Percentiles rank a stretch among this genome's conserved stretches.
Conservation (phyloP, 345 rosid genomes). For the Excoecaria agallocha region DNA sequence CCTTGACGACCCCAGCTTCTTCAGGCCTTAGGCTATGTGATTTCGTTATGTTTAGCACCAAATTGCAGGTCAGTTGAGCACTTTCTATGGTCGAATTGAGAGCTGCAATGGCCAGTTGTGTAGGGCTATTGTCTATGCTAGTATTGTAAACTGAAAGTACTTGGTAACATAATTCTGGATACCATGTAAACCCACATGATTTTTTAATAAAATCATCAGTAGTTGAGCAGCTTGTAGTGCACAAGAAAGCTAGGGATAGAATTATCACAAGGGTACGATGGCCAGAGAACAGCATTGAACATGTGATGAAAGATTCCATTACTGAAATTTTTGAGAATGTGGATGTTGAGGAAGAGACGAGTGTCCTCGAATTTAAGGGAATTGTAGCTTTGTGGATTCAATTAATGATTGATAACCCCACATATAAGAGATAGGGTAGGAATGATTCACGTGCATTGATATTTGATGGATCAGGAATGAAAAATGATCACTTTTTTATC, state of each 20-base stretch:
- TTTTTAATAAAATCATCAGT: slow-evolving; percentile 18
- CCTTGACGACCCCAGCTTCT: slow-evolving; percentile 33
- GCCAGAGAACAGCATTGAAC: neutral
- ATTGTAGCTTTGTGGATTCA: no score
- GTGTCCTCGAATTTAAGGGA: no score
- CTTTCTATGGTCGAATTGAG: slow-evolving; percentile 28
- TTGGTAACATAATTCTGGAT: slow-evolving; percentile 37
- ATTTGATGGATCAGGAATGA: no score
- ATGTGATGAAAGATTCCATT: neutral
- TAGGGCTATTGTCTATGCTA: slow-evolving; percentile 25
- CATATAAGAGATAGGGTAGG: no score
- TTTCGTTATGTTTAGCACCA: slow-evolving; percentile 16
- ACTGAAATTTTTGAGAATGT: no score
- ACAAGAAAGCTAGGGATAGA: neutral
- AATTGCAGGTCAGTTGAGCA: slow-evolving; percentile 16
- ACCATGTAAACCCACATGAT: slow-evolving; percentile 38
- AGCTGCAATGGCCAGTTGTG: slow-evolving; percentile 30
- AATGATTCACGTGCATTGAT: no score
- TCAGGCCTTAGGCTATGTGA: slow-evolving; percentile 14
- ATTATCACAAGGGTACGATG: neutral
- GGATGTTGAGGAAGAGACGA: no score
- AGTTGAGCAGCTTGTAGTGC: neutral
- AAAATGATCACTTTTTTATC: no score
- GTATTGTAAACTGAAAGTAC: slow-evolving; percentile 34
- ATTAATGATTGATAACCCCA: no score